Conservation (phyloP, 2,329 filamentous ascomycete species). For the Apiospora saccharicola region DNA sequence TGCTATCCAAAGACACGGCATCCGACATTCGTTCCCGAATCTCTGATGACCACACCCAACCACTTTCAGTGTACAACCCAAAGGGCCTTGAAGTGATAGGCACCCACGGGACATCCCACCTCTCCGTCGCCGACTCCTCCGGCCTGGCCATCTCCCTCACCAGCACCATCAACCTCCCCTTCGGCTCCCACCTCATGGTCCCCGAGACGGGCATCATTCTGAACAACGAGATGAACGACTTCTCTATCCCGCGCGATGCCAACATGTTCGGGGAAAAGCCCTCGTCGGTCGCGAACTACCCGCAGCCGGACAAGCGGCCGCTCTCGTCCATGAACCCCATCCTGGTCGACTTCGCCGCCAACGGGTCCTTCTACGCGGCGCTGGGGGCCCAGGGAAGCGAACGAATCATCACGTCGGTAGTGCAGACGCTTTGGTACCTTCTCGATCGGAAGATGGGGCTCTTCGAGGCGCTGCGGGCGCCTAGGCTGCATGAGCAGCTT, state of each 20-base stretch:
- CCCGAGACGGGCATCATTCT: slow-evolving; percentile 85
- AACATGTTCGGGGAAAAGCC: slow-evolving; percentile 83
- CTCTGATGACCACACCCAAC: slow-evolving; percentile 47
- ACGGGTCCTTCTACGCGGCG: slow-evolving; percentile 73
- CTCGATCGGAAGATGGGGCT: slow-evolving; percentile 72
- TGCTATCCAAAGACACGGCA: slow-evolving; percentile 69
- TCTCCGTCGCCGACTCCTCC: slow-evolving; percentile 71
- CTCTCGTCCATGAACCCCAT: slow-evolving; percentile 79
- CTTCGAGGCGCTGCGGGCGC: slow-evolving; percentile 68
- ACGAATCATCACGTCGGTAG: slow-evolving; percentile 81
- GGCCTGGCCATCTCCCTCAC: slow-evolving; percentile 80
- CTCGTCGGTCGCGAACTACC: slow-evolving; percentile 75
- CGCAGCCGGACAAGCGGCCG: slow-evolving; percentile 79
- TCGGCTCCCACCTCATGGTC: slow-evolving; percentile 77
- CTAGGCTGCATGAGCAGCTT: slow-evolving; percentile 84
- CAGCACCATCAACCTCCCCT: slow-evolving; percentile 82
- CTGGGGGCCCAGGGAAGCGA: slow-evolving; percentile 84
- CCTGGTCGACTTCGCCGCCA: slow-evolving; percentile 72
- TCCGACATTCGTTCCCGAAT: slow-evolving; percentile 59
- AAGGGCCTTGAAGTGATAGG: slow-evolving; percentile 43
- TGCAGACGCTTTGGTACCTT: slow-evolving; percentile 79
- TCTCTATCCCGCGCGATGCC: slow-evolving; percentile 74
- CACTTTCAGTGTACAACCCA: slow-evolving; percentile 54
- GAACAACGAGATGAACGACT: slow-evolving; percentile 72
- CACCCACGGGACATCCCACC: slow-evolving; percentile 65